A percentile compares a stretch with the other conserved stretches of the same genome.
Evolutionary conservation across 2,329 filamentous ascomycete species (phyloP).

Genomic region (Colletotrichum simmondsii): DNA sequence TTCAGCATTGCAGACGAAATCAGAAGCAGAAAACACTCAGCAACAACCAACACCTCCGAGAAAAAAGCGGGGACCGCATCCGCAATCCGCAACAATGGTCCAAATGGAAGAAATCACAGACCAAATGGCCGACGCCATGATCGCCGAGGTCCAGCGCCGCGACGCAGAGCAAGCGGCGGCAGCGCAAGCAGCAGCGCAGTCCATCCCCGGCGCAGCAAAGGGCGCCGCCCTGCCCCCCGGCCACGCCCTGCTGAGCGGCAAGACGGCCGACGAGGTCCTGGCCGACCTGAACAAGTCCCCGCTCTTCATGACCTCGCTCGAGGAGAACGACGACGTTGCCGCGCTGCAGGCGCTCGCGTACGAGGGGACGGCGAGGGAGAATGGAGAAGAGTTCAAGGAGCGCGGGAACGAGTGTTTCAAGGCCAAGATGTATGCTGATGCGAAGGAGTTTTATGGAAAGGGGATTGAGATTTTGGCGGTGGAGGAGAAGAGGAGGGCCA

Average conservation of each 20-base stretch:
- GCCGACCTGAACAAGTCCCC: conserved; percentile 73
- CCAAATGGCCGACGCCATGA: conserved; percentile 49
- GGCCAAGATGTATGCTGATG: conserved; percentile 79
- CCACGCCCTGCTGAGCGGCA: conserved; percentile 47
- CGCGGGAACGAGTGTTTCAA: conserved; percentile 91
- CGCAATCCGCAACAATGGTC: conserved; percentile 40
- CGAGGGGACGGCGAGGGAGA: conserved; percentile 88
- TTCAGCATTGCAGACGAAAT: not conserved
- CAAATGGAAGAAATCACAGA: conserved; percentile 56
- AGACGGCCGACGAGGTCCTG: conserved; percentile 65
- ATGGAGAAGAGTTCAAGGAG: conserved; percentile 86
- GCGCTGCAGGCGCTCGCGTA: conserved; percentile 92
- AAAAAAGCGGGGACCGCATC: not conserved
- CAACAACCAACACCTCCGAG: not conserved
- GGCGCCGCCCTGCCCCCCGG: conserved; percentile 59
- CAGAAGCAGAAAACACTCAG: no score
- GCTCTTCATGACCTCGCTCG: conserved; percentile 95
- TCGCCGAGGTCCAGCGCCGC: conserved; percentile 19
- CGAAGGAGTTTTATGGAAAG: conserved; percentile 91
- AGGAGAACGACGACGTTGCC: conserved; percentile 86
- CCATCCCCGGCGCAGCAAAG: conserved; percentile 40
- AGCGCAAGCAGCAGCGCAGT: conserved; percentile 9
- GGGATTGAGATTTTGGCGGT: conserved; percentile 78
- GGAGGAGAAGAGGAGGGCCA: conserved; percentile 68
- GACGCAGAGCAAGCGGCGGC: conserved; percentile 2